Conservation (phyloP, 495 filamentous ascomycete species). For the Hyphodiscus hymeniophilus region DNA sequence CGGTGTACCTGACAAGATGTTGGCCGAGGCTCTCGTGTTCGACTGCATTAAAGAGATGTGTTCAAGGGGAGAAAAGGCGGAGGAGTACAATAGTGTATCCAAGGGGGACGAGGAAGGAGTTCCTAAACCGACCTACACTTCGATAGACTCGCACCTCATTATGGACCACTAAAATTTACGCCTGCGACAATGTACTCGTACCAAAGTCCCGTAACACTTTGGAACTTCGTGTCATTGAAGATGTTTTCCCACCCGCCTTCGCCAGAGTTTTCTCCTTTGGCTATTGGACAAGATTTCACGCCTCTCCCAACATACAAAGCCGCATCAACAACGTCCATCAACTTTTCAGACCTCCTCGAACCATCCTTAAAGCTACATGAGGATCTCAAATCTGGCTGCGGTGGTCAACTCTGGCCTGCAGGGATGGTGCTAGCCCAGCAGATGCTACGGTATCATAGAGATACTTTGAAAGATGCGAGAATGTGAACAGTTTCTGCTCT, state of each 20-base stretch:
- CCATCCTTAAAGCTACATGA: constrained; percentile 69
- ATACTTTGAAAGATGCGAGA: constrained; percentile 50
- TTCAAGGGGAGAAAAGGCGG: no score
- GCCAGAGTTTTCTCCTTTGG: constrained; percentile 37
- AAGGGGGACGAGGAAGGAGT: no score
- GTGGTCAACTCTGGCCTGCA: constrained; percentile 89
- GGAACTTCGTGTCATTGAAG: not conserved
- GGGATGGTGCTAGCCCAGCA: constrained; percentile 83
- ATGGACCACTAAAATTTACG: no score
- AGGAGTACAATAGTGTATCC: no score
- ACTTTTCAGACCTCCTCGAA: constrained; percentile 65
- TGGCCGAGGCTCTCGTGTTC: no score
- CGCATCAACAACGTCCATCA: constrained; percentile 52
- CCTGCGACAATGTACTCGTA: no score
- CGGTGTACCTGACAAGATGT: no score
- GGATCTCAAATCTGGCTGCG: constrained; percentile 79
- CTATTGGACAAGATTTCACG: constrained; percentile 58
- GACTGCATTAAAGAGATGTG: no score
- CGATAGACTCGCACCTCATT: no score
- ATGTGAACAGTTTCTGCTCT: constrained; percentile 56
- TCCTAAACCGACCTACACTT: no score
- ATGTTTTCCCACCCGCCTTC: constrained; percentile 22
- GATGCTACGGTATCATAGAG: constrained; percentile 59
- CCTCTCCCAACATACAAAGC: constrained; percentile 54
- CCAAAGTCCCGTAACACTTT: no score